Evolutionary conservation across 2,329 filamentous ascomycete genomes (phyloP).

Genomic region (Neofusicoccum sp.): DNA sequence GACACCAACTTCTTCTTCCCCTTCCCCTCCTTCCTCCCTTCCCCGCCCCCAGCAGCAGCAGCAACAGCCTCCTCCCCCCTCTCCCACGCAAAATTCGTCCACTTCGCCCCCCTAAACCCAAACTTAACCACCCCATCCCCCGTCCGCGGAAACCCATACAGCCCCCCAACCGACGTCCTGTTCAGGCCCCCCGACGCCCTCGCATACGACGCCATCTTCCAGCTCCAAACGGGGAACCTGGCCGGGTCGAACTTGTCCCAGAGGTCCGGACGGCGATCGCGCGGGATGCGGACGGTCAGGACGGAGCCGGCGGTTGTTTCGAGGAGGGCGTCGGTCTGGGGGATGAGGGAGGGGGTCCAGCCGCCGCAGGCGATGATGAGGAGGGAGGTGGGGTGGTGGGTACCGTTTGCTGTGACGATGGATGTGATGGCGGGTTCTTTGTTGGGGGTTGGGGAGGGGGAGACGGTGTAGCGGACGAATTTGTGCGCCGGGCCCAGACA

Average conservation of each 20-base stretch:
- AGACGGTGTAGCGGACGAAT: neutral
- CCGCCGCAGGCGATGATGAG: conserved; percentile 45
- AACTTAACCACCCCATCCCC: conserved; percentile 48
- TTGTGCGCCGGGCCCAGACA: conserved; percentile 33
- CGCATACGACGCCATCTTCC: conserved; percentile 23
- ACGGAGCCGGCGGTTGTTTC: conserved; percentile 52
- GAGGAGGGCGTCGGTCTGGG: conserved; percentile 41
- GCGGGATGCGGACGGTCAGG: conserved; percentile 45
- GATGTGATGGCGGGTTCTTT: conserved; percentile 37
- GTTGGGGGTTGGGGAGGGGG: neutral
- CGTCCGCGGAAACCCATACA: conserved; percentile 49
- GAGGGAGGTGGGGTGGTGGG: conserved; percentile 41
- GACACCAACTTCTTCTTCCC: neutral
- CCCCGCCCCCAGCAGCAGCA: neutral
- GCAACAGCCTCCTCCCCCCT: conserved; percentile 30
- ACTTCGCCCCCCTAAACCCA: conserved; percentile 52
- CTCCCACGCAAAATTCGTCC: conserved; percentile 41
- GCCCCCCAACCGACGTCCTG: conserved; percentile 39
- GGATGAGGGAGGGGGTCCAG: conserved; percentile 46
- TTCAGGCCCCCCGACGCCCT: conserved; percentile 32
- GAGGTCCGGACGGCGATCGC: conserved; percentile 31
- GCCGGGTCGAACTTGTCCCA: conserved; percentile 43
- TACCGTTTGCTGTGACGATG: conserved; percentile 44
- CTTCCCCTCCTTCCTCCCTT: neutral
- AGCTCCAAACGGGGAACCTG: conserved; percentile 48